Base-by-base conservation (phyloP, 495 filamentous ascomycete genomes). In the Trichoderma asperelloides region DNA sequence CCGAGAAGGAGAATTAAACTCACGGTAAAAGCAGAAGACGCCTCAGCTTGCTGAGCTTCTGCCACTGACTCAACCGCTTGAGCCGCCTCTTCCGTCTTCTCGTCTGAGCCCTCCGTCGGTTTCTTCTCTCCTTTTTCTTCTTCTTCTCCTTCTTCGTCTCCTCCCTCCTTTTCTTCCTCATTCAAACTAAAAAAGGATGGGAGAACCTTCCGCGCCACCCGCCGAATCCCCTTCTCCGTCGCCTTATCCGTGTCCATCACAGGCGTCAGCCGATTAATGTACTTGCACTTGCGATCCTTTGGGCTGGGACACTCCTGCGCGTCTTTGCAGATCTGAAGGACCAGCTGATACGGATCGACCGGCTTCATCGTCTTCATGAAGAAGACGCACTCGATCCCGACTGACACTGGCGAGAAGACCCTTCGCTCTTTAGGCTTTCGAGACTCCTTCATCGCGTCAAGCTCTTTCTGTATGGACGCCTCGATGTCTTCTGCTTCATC, bases 221-320 rank as follows among this genome's bases (percentile, higher is more conserved):
- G 88, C 30, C 87, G 85, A 6, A 98, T 64, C 9, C 91, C 92
- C 57, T 88, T 83, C 70, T 89, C 86, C 16, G 89, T 89, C 21
- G 93, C 92, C 76, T 92, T 96, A 2, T 85, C 89, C 62, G 89
- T 90, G 21, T 83, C 75, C 4, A 81, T 86, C 67, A 96, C 83
- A 2, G 95, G 95, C 21, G 91, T 96, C 70, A 99, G 79, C 67
- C 96, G 84, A 75, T 95, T 93, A 33, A 93, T 83, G 72, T 86
- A 96, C 66, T 91, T 86, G 68, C 84, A 86, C 68, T 81, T 84
- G 74, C 90, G 86, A 75, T 81, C n/a, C 74, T 77, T 57, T 80
- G 78, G 68, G 68, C 78, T 70, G 45, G 40, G 76, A 40, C 80
- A 74, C 28, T 71, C 73, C 63, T 79, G 78, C 68, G 86, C 85